Evolutionary conservation across 2,329 filamentous ascomycete genomes (phyloP), one percentile per base, ranked within the genome.

Genomic region (Colletotrichum sidae): DNA sequence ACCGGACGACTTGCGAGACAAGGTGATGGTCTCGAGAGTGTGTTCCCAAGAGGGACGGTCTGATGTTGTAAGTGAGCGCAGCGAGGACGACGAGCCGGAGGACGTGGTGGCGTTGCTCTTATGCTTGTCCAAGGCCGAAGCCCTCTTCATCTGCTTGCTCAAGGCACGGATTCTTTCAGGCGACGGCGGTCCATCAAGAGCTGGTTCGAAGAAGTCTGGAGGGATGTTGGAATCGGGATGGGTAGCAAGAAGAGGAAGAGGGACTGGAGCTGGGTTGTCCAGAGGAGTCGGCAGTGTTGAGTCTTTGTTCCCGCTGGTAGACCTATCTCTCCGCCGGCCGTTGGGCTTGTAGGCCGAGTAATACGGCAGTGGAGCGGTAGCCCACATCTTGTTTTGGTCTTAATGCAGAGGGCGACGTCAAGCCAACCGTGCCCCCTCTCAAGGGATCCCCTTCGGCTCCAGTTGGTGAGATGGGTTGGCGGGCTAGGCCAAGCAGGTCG

Each of bases 151-250:
- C 75, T 88, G 84, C 73, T 84, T 84, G 73, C 80, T 88, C 56
- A 88, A 79, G 63, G 85, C 85, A 69, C 87, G 84, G 70, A 88
- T 82, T 67, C 82, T 82, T 70, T 87, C 84, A 35, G 88, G 86
- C 39, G 87, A 90, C 0, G 87, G 86, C 45, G 87, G 87, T 15
- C 85, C 85, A 70, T 90, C 86, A 60, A 89, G 76, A 67, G 87
- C 83, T 53, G 87, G 86, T 64, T 84, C 86, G 62, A 90, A 75
- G 58, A 86, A 78, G 63, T 85, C 82, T 65, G 77, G 72, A 52
- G 79, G 62, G 68, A 42, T 59, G 55, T 69, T 56, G 55, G 46
- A 47, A 41, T 56, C 55, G 37, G 54, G 52, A 45, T 63, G 63
- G 44, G 59, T 51, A 47, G 60, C 52, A 56, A 60, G 59, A 56